Percentiles rank a stretch among this genome's conserved stretches.
These are phyloP conservation scores for Podochytrium sp. DNA, from an alignment of 192 early-diverging fungal genomes.

Conservation along the genomic window DNA sequence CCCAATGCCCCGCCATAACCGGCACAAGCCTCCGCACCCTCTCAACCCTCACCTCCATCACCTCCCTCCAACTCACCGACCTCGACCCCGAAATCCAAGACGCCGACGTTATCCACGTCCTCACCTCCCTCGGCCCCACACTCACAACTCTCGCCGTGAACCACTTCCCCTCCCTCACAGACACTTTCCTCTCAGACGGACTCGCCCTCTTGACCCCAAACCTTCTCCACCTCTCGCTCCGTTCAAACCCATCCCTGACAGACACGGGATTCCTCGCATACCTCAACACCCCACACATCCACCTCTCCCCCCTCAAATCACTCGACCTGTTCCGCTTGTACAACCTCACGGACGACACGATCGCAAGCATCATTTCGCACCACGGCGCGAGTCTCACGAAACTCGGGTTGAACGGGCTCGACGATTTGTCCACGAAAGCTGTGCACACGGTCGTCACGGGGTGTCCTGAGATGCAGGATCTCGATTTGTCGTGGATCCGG, in stretches of 20 bases:
- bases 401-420: constrained; percentile 73
- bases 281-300: constrained; percentile 45
- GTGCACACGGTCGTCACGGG: constrained; percentile 52
- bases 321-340: constrained; percentile 70
- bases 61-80: constrained; percentile 43
- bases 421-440: constrained; percentile 61
- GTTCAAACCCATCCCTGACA: constrained; percentile 65
- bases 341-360: constrained; percentile 62
- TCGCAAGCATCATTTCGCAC: constrained; percentile 61
- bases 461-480: constrained; percentile 44
- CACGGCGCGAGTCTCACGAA: constrained; percentile 58
- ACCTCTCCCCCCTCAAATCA: constrained; percentile 45
- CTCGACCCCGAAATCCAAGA: constrained; percentile 52
- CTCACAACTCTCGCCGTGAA: too few relatives aligned
- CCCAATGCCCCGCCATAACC: constrained; percentile 62
- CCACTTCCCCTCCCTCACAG: too few relatives aligned
- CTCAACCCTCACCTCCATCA: constrained; percentile 40
- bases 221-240: constrained; percentile 65
- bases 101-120: constrained; percentile 45
- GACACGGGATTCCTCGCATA: constrained; percentile 55
- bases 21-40: constrained; percentile 44
- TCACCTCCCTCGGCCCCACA: constrained; percentile 33
- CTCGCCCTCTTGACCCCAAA: constrained; percentile 60
- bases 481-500: constrained; percentile 81
- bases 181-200: constrained; percentile 57